These are phyloP conservation scores for Pseudogymnoascus sp. DNA, from an alignment of 2,329 filamentous ascomycete species.

Conservation along the genomic window DNA sequence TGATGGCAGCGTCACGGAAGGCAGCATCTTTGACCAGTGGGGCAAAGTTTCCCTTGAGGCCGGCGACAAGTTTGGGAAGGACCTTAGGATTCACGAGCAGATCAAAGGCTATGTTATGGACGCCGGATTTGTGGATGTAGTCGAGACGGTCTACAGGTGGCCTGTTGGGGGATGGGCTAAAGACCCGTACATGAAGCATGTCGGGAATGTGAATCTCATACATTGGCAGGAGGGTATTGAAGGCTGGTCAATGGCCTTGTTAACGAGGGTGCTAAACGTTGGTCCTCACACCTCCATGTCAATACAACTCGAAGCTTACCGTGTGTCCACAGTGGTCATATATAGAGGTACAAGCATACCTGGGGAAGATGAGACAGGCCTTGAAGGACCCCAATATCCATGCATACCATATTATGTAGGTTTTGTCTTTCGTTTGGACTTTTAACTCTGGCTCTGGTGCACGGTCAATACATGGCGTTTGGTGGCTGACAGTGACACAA, in stretches of 20 bases:
- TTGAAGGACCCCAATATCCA: slow-evolving; percentile 14
- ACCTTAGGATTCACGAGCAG: slow-evolving; percentile 24
- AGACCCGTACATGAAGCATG: slow-evolving; percentile 24
- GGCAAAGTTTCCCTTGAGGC: slow-evolving; percentile 34
- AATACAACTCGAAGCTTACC: neutral
- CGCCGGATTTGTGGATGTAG: slow-evolving; percentile 26
- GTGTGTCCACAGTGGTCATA: slow-evolving; percentile 10
- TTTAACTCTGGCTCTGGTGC: neutral
- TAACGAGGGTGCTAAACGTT: slow-evolving; percentile 21
- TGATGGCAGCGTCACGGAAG: slow-evolving; percentile 34
- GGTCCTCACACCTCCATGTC: neutral
- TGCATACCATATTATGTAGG: slow-evolving; percentile 17
- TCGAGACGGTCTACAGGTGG: slow-evolving; percentile 20
- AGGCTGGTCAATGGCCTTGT: slow-evolving; percentile 19
- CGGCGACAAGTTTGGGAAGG: slow-evolving; percentile 30
- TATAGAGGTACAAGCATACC: slow-evolving; percentile 12
- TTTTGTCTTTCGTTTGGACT: neutral
- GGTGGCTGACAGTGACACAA: neutral
- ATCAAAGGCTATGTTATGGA: slow-evolving; percentile 19
- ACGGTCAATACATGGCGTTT: neutral
- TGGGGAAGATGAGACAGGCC: slow-evolving; percentile 15
- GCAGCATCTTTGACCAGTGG: slow-evolving; percentile 34
- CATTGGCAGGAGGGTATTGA: slow-evolving; percentile 21
- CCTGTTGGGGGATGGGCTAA: slow-evolving; percentile 28
- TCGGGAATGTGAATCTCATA: slow-evolving; percentile 19